Conservation (phyloP, 164 flowering plant species). For the Liriodendron chinense region DNA sequence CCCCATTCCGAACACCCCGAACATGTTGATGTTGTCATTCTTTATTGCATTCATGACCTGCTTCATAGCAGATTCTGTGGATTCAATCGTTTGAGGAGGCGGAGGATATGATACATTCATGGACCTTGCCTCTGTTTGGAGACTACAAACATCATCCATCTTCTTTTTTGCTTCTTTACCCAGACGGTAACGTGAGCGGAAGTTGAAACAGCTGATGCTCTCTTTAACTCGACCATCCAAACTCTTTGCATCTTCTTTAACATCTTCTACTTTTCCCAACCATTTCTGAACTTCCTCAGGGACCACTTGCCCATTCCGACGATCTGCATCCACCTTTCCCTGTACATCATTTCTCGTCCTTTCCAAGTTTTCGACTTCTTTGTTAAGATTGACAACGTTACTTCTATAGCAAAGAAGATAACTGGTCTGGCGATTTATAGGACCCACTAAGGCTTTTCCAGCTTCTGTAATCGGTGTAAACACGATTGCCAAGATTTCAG, state of each 20-base stretch:
- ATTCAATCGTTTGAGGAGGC: background rate
- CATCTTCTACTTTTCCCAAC: background rate
- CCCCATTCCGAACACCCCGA: constrained; percentile 11
- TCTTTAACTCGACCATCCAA: background rate
- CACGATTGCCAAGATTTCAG: background rate
- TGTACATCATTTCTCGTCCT: background rate
- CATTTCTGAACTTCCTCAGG: background rate
- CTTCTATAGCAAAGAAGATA: background rate
- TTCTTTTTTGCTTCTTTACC: background rate
- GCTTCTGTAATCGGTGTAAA: background rate
- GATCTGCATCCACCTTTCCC: background rate
- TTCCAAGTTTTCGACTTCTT: background rate
- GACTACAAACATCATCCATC: background rate
- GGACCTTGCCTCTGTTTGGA: background rate
- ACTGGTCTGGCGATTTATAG: background rate
- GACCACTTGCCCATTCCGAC: background rate
- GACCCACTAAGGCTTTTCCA: background rate
- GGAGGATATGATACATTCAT: background rate
- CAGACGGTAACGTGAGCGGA: background rate
- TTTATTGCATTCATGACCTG: constrained; percentile 1
- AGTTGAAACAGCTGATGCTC: background rate
- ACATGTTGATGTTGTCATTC: constrained; percentile 3
- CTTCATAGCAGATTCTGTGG: background rate
- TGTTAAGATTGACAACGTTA: background rate
- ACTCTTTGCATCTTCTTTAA: background rate